Evolutionary conservation across 2,329 filamentous ascomycete species (phyloP), one percentile per base, ranked within the genome.

Genomic region (Epichloe bromicola): DNA sequence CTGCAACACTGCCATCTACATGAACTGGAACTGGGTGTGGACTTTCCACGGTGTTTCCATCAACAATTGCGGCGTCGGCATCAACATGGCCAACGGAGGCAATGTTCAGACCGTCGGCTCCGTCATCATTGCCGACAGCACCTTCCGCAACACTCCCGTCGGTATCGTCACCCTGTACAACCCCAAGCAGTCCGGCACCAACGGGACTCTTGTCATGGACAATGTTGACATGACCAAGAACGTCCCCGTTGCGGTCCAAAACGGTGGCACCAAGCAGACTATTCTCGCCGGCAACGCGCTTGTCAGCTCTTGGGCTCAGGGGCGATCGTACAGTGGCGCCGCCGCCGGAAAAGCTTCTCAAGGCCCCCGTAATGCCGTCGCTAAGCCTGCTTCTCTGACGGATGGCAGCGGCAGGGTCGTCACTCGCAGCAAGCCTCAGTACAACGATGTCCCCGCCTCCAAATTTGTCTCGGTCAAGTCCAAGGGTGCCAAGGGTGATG

Each of bases 11-110:
- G 88, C 86, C 55, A 81, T 95, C 56, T 88, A 79, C 70, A 85
- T 93, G 82, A 89, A 89, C 73, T 95, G 88, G 88, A 87, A 91
- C 71, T 95, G 88, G 88, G 74, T 82, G 17, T 94, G 86, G 84
- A 81, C 83, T 43, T 80, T 93, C 68, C 88, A 91, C 64, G 85
- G 79, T 37, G 59, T 94, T 38, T 76, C 70, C 44, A 86, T 94
- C 67, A 82, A 88, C 65, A 80, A 84, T 63, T 87, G 84, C 63
- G 70, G 73, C n/a, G 69, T 90, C 39, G 88, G 86, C 51, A 72
- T 94, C 55, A 85, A 94, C 67, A 88, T 95, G 81, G 79, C 83
- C 49, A 79, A 77, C 46, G 78, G 74, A 26, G 65, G 71, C 34
- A 70, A 74, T n/a, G 58, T 62, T 58, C 86, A 93, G 70, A 85